A percentile compares a stretch with the other conserved stretches of the same genome.
phyloP scores from a whole-genome alignment of 805 yeast species.

The Candida sithepensis region DNA sequence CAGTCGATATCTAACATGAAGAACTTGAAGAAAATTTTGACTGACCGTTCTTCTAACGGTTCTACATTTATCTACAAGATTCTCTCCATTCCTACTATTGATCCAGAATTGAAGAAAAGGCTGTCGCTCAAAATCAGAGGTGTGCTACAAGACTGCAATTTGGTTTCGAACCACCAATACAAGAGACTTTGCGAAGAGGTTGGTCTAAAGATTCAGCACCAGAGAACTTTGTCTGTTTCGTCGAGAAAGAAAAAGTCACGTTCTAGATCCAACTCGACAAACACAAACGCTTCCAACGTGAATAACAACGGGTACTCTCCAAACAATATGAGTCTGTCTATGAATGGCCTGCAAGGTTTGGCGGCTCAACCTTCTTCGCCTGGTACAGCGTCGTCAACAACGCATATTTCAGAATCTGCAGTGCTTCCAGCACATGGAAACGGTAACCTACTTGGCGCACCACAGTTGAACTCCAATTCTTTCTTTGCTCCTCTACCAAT shows the following conservation, averaged over 20 bases:
- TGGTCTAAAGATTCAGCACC: constrained; percentile 47
- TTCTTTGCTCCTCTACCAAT: constrained; percentile 5
- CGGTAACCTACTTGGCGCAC: constrained; percentile 1
- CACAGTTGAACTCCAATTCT: constrained; percentile 8
- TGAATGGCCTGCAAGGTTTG: constrained; percentile 14
- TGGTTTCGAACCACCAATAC: constrained; percentile 62
- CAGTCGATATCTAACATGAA: constrained; percentile 13
- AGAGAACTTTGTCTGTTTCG: constrained; percentile 18
- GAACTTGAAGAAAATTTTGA: constrained; percentile 47
- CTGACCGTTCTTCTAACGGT: constrained; percentile 62
- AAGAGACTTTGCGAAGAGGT: constrained; percentile 90
- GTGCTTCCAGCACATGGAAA: neutral
- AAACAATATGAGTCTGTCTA: neutral
- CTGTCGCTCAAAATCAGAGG: constrained; percentile 60
- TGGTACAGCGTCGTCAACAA: constrained; percentile 8
- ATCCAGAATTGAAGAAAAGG: constrained; percentile 51
- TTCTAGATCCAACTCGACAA: constrained; percentile 26
- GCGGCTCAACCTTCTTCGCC: constrained; percentile 3
- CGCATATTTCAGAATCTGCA: neutral
- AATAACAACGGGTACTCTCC: constrained; percentile 1
- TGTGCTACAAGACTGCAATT: constrained; percentile 56
- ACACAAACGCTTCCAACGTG: constrained; percentile 8
- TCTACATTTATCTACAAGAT: constrained; percentile 77
- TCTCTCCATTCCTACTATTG: constrained; percentile 66
- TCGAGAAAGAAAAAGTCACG: constrained; percentile 25